These are phyloP conservation scores for Ganoderma lucidum DNA, from an alignment of 1,284 basidiomycete genomes.

Conservation along the genomic window DNA sequence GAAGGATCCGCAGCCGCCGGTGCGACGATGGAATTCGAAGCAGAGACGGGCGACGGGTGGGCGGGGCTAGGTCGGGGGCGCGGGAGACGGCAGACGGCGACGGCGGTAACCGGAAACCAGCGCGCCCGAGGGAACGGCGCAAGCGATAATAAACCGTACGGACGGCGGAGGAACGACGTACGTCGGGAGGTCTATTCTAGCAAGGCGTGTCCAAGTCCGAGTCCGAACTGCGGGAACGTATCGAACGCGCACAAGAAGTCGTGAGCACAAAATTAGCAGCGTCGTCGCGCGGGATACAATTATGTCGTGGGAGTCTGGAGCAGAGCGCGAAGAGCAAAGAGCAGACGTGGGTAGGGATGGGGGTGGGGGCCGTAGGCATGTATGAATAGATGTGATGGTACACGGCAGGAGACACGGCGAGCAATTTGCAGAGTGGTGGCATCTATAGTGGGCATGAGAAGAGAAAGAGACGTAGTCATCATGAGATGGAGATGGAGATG, in stretches of 20 bases:
- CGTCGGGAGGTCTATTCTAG: slow-evolving; percentile 7
- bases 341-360: not conserved
- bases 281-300: slow-evolving; percentile 2
- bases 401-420: not conserved
- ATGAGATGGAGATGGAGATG: slow-evolving; percentile 3
- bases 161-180: not conserved
- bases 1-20: slow-evolving; percentile 3
- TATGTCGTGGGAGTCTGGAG: slow-evolving; percentile 7
- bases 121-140: not conserved
- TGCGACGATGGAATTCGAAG: slow-evolving; percentile 2
- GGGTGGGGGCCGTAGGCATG: slow-evolving; percentile 2
- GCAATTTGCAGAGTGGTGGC: slow-evolving; percentile 7
- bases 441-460: slow-evolving; percentile 8
- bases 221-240: slow-evolving; percentile 2
- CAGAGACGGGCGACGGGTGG: not conserved
- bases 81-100: not conserved
- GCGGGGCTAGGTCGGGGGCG: not conserved
- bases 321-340: slow-evolving; percentile 2
- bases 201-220: not conserved
- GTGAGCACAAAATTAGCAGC: slow-evolving; percentile 6
- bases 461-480: not conserved
- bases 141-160: not conserved
- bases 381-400: slow-evolving; percentile 10
- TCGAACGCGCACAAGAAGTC: slow-evolving; percentile 5
- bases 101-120: not conserved